These are phyloP conservation scores for Beauveria medogensis DNA, from an alignment of 2,329 filamentous ascomycete species.

Conservation along the genomic window DNA sequence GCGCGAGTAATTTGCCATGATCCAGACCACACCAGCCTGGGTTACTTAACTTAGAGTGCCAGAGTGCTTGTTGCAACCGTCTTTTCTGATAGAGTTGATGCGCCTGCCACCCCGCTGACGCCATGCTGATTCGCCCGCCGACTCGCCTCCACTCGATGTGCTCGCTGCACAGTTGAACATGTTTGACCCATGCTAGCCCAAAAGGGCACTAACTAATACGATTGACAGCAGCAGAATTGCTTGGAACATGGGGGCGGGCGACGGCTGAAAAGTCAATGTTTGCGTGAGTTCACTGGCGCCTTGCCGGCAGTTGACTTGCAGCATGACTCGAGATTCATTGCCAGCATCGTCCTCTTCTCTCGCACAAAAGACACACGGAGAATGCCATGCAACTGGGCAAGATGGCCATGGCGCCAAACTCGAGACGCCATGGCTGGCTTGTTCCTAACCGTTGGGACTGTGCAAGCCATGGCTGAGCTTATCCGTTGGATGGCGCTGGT, in stretches of 20 bases:
- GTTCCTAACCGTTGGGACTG: slow-evolving; percentile 9
- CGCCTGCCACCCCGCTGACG: neutral
- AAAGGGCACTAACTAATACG: slow-evolving; percentile 11
- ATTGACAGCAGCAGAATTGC: neutral
- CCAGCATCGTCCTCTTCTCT: neutral
- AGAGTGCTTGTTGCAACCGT: neutral
- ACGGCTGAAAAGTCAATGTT: slow-evolving; percentile 1
- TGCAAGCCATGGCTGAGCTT: slow-evolving; percentile 12
- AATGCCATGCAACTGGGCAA: neutral
- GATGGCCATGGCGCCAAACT: neutral
- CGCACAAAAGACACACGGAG: neutral
- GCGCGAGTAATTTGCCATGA: neutral
- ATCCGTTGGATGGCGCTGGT: slow-evolving; percentile 10
- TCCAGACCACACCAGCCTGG: neutral
- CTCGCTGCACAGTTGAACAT: neutral
- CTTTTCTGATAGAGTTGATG: slow-evolving; percentile 9
- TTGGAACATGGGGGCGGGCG: neutral
- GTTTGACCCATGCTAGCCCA: slow-evolving; percentile 9
- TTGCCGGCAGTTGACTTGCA: neutral
- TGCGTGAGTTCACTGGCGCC: neutral
- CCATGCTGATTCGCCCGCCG: neutral
- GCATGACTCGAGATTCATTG: neutral
- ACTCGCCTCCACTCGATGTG: neutral
- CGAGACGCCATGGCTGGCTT: slow-evolving; percentile 4
- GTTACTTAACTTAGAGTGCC: neutral